Evolutionary conservation across 768 basidiomycete genomes (phyloP), one percentile per base, ranked within the genome.

Genomic region (Thelephora ganbajun): DNA sequence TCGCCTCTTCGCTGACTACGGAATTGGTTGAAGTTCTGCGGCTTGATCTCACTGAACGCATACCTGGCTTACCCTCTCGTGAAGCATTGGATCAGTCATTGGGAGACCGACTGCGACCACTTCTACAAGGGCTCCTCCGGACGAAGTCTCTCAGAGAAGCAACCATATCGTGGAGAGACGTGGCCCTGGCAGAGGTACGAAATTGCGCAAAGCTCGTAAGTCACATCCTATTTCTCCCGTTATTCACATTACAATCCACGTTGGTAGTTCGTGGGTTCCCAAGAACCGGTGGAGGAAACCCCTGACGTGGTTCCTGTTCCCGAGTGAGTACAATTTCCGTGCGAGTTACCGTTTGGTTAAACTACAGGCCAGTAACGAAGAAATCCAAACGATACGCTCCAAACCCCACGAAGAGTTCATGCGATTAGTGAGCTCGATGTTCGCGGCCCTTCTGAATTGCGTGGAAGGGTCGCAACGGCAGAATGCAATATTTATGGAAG

Each of bases 21-120:
- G 90, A 94, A 58, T 67, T 93, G 2, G 77, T 88, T n/a, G 69
- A 70, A 20, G 72, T 82, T 2, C 70, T 93, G 23, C 72, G 74
- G 43, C 68, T 70, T 43, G 87, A 89, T 61, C 65, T 92, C 33
- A 64, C 73, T 2, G 70, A 75, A 43, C 73, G 79, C 16, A 69
- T 77, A 23, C 53, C 46, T 23, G 33, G 18, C 2, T 44, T n/a
- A 7, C 19, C 44, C 2, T 33, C n/a, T 6, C 39, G 22, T 22
- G 12, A 18, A 41, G 11, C 39, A 14, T 22, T 41, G 16, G 39
- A 41, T 14, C 39, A 41, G 51, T 68, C 68, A 1, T 58, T 88
- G 44, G 71, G 70, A 46, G 83, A 88, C 52, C 69, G 78, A 26
- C 55, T 91, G 35, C 72, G 72, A 22, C 90, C 90, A 2, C 57